Base-by-base conservation (phyloP, 768 basidiomycete genomes). In the Macrolepiota dolichaula region DNA sequence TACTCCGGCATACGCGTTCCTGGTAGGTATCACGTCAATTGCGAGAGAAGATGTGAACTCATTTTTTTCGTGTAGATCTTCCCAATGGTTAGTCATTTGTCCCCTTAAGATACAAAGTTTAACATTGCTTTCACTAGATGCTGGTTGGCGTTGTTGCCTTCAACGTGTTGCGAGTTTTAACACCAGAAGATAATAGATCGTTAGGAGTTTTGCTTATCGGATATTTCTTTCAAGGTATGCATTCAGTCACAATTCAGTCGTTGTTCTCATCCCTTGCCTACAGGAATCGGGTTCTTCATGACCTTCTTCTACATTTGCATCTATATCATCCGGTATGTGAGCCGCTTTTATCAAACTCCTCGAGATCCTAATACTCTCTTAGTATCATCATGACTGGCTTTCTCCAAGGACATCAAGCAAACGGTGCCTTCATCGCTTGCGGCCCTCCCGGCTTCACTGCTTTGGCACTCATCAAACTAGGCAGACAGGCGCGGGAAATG, bases 401-500 rank as follows among this genome's bases (percentile, higher is more conserved):
- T 63, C 69, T 79, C 58, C 73, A 79, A 51, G 78, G 79, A 10
- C 79, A 78, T 65, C 79, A 80, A 60, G 80, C 80, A 5, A 80
- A 78, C 56, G 77, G 77, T 15, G 79, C 80, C 2, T 81, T 82
- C 64, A 74, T 82, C 35, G 78, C 77, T 35, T 77, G 76, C 57
- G 80, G 80, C 3, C 81, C 80, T 5, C 80, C 80, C 12, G 79
- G 80, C 1, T 82, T 82, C 65, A 82, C 79, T 2, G 79, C 81
- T 0, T 71, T 81, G 24, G 78, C 79, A 0, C 70, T 81, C 35
- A 74, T 82, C 62, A 77, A 77, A 55, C 73, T 82, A 10, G 80
- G 77, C n/a, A 69, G 66, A 19, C 66, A 69, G 2, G 74, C 79
- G 0, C 60, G 64, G 29, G 64, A 73, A 17, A 79, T 79, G 80